Base-by-base conservation (phyloP, 179 eudicot species). In the Carnegiea gigantea region DNA sequence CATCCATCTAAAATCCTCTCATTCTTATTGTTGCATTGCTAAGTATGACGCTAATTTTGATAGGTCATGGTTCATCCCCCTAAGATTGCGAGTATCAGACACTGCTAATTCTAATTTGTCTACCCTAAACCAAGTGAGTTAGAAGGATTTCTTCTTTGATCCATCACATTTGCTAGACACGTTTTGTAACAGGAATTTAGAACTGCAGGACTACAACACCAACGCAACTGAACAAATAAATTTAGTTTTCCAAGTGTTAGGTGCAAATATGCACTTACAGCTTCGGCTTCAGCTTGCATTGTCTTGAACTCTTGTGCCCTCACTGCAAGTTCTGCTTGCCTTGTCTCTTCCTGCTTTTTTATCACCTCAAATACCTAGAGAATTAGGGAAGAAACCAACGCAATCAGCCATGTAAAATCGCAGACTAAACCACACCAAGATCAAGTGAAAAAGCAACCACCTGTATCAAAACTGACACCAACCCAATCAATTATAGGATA, bases 291-390 rank as follows among this genome's bases (percentile, higher is more conserved):
- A 76, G 91, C 83, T 84, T 89, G 90, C 87, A 89, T 7, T 60
- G 89, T 92, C 86, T 92, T 92, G 77, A 83, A 88, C 82, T 95
- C 97, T 24, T 89, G 85, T 2, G 73, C 83, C 79, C 93, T 91
- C 18, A 84, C 78, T 2, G 78, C 21, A 64, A 88, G 78, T 73
- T 93, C 97, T 70, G 84, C 59, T 86, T 91, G 95, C 88, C 86
- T 90, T 1, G 92, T 92, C 67, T 92, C 93, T 83, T 92, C 96
- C 81, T 92, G 91, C 89, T 91, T 90, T 85, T 87, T 88, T 9
- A 81, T 81, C 13, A 78, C 3, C 59, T 83, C 83, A 75, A 80
- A 81, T 24, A 30, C 80, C 88, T 86, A 43, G 13, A 43, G 14
- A 75, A 57, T 77, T 12, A 23, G 36, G 64, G 73, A 4, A 43